Evolutionary conservation across 805 yeast species (phyloP).

Genomic region (Candida sakaeoensis): DNA sequence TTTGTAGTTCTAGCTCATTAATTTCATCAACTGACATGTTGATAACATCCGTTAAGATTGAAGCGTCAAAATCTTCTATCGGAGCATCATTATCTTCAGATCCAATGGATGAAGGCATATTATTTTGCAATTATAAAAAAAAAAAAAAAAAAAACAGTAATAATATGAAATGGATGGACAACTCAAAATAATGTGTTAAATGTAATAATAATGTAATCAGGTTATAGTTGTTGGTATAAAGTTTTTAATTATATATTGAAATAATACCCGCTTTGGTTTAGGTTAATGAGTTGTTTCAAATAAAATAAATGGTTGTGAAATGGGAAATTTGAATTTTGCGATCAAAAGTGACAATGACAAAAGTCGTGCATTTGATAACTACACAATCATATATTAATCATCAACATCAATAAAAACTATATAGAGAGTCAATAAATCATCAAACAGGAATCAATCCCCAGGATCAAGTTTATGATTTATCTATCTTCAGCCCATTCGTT

Average conservation of each 20-base stretch:
- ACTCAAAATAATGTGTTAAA: too few relatives aligned
- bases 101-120: neutral
- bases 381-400: too few relatives aligned
- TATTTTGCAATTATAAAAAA: constrained; percentile 5
- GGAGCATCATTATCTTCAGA: neutral
- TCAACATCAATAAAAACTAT: too few relatives aligned
- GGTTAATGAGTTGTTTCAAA: neutral
- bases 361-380: too few relatives aligned
- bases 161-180: too few relatives aligned
- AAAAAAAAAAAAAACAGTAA: neutral
- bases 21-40: constrained; percentile 22
- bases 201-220: too few relatives aligned
- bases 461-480: constrained; percentile 20
- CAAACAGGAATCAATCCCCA: neutral
- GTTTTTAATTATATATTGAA: too few relatives aligned
- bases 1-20: constrained; percentile 16
- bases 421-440: too few relatives aligned
- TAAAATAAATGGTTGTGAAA: constrained; percentile 4
- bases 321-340: neutral
- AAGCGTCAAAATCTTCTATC: neutral
- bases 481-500: constrained; percentile 92
- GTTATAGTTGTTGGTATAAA: too few relatives aligned
- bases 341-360: neutral
- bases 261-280: too few relatives aligned
- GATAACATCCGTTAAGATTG: neutral